Percentiles rank a stretch among this genome's conserved stretches.
Evolutionary conservation across 768 basidiomycete species (phyloP).

Genomic region (Tylopilus vinaceipallidus): DNA sequence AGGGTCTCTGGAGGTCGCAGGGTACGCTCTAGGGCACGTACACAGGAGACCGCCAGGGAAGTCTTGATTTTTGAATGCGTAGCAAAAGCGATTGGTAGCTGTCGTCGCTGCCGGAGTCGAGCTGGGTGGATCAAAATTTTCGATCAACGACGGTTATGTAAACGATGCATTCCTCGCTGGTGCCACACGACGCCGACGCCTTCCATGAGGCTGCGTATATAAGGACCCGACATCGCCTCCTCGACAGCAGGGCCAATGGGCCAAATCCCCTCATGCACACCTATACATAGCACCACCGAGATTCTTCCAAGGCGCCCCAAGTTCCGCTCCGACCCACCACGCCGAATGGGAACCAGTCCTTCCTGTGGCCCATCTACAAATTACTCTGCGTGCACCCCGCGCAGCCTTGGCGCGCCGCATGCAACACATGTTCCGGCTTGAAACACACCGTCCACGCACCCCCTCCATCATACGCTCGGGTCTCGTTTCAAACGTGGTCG

Average conservation of each 20-base stretch:
- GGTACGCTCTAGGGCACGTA: conserved; percentile 17
- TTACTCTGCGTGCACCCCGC: conserved; percentile 16
- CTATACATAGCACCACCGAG: conserved; percentile 20
- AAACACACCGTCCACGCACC: conserved; percentile 25
- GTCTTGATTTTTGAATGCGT: conserved; percentile 17
- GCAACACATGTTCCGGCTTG: conserved; percentile 29
- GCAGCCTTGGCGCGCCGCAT: conserved; percentile 24
- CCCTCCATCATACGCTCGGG: conserved; percentile 8
- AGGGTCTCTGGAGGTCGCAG: conserved; percentile 41
- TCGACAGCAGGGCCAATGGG: conserved; percentile 14
- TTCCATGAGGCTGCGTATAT: conserved; percentile 18
- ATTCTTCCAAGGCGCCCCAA: conserved; percentile 10
- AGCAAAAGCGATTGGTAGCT: conserved; percentile 26
- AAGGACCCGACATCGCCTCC: conserved; percentile 21
- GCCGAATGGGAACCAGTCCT: conserved; percentile 18
- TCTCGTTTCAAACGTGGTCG: conserved; percentile 13
- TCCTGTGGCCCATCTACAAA: conserved; percentile 9
- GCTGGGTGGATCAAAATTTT: conserved; percentile 18
- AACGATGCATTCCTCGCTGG: conserved; percentile 10
- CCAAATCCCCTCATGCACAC: conserved; percentile 16
- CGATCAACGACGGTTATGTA: conserved; percentile 23
- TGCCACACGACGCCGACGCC: conserved; percentile 11
- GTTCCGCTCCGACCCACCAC: conserved; percentile 21
- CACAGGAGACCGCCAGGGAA: conserved; percentile 19
- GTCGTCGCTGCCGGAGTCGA: neutral